Evolutionary conservation across 2,329 filamentous ascomycete species (phyloP).

Genomic region (Magnaporthiopsis poae): DNA sequence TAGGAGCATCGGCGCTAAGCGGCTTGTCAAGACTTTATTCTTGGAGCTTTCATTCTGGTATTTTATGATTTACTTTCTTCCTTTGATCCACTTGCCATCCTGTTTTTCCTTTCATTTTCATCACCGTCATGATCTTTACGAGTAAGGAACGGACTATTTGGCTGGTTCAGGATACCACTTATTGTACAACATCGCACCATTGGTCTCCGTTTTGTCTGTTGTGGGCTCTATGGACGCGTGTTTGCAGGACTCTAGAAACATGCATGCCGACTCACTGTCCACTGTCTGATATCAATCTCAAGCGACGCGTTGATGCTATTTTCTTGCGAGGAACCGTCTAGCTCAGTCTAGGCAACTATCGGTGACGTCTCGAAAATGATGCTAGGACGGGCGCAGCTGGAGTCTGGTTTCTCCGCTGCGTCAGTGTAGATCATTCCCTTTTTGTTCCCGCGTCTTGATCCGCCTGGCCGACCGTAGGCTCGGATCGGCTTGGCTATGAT

Average conservation of each 20-base stretch:
- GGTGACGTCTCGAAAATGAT: neutral
- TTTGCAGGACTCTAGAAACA: neutral
- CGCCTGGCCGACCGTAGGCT: neutral
- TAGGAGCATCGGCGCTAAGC: conserved; percentile 1
- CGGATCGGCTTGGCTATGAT: too few relatives aligned
- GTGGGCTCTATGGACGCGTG: neutral
- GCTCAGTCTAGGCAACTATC: neutral
- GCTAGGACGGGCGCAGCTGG: neutral
- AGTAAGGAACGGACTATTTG: conserved; percentile 3
- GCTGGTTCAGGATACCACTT: conserved; percentile 11
- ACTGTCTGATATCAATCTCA: neutral
- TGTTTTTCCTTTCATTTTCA: neutral
- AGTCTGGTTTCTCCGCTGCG: neutral
- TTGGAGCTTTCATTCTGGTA: neutral
- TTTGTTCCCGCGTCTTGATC: neutral
- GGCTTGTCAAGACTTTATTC: neutral
- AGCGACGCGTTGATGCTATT: neutral
- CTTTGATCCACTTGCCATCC: neutral
- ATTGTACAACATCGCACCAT: conserved; percentile 1
- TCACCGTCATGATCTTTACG: conserved; percentile 6
- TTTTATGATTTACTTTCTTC: conserved; percentile 1
- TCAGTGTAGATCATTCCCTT: neutral
- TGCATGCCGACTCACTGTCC: neutral
- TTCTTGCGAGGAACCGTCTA: neutral
- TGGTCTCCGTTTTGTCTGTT: neutral